Evolutionary conservation across 2,329 filamentous ascomycete genomes (phyloP).

Genomic region (Aspergillus pseudoglaucus): DNA sequence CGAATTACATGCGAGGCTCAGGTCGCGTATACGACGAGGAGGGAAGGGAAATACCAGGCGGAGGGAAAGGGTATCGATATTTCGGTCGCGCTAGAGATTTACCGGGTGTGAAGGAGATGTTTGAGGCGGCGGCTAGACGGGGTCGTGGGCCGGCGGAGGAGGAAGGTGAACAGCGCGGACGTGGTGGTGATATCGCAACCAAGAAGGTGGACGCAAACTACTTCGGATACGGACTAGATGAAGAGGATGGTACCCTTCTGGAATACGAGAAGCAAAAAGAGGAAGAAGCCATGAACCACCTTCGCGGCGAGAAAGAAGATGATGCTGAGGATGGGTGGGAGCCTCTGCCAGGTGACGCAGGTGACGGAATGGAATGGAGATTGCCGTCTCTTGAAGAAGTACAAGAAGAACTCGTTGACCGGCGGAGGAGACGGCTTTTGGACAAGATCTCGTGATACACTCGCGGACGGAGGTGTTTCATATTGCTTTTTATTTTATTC

Average conservation of each 20-base stretch:
- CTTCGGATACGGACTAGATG: constrained; percentile 88
- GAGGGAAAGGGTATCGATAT: constrained; percentile 87
- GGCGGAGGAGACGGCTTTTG: constrained; percentile 73
- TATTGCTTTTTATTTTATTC: constrained; percentile 9
- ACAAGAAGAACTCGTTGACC: constrained; percentile 85
- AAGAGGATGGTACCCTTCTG: constrained; percentile 77
- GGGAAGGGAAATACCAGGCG: constrained; percentile 61
- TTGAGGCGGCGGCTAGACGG: constrained; percentile 65
- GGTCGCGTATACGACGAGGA: constrained; percentile 67
- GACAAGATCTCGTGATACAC: constrained; percentile 60
- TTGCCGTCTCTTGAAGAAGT: constrained; percentile 85
- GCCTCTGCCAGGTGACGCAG: constrained; percentile 75
- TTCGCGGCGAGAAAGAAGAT: constrained; percentile 55
- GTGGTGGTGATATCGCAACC: constrained; percentile 38
- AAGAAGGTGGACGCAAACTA: constrained; percentile 86
- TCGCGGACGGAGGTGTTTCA: constrained; percentile 1
- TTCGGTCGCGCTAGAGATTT: constrained; percentile 86
- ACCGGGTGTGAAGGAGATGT: constrained; percentile 93
- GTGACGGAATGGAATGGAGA: constrained; percentile 75
- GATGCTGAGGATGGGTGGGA: constrained; percentile 68
- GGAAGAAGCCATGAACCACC: constrained; percentile 65
- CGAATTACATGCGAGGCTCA: constrained; percentile 83
- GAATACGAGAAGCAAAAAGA: constrained; percentile 80
- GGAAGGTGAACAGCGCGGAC: constrained; percentile 54
- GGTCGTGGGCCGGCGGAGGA: constrained; percentile 60